Evolutionary conservation across 352 stramenopile genomes (phyloP), one percentile per base, ranked within the genome.

Genomic region (Pelagophyceae sp.): DNA sequence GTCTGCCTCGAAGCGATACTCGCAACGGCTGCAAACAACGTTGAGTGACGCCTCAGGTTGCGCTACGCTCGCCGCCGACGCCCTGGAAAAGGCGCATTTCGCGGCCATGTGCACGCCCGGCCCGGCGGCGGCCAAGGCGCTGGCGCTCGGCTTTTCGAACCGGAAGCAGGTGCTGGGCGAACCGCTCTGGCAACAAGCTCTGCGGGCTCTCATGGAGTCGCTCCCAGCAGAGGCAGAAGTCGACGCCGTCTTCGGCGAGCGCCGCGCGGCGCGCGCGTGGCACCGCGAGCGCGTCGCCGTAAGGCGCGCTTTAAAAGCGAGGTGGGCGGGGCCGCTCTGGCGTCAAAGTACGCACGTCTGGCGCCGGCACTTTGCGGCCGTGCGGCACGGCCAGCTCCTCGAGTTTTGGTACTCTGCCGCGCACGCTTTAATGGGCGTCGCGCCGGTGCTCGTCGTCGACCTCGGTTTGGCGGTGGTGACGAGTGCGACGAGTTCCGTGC

Each of bases 241-340:
- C 67, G 67, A 74, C 17, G 17, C 6, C 17, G 1, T 74, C 33
- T 74, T 74, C 67, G 31, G 25, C 33, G 33, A 74, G 67, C 67
- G 67, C 17, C 67, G 67, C 67, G 5, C 1, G 20, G 67, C 67
- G 35, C 15, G 2, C 15, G 37, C 20, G 33, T 74, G 67, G 67
- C 67, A 37, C 20, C 67, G 67, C 20, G 67, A 50, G 33, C 67
- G 67, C 67, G 11, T 17, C 17, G 31, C 67, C 27, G 33, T n/a
- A 23, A 1, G 5, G 23, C 20, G 35, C 19, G 5, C 1, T 37
- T n/a, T 74, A 11, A 31, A 37, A 5, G 67, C 67, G 15, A 31
- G 17, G 35, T 74, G 67, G 67, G 67, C 38, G 15, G 67, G 67
- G 15, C 67, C 67, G 15, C 67, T 74, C 67, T 74, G 67, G 67